A percentile compares a stretch with the other conserved stretches of the same genome.
These are phyloP conservation scores for Macrophomina tecta DNA, from an alignment of 2,329 filamentous ascomycete species.

Conservation along the genomic window DNA sequence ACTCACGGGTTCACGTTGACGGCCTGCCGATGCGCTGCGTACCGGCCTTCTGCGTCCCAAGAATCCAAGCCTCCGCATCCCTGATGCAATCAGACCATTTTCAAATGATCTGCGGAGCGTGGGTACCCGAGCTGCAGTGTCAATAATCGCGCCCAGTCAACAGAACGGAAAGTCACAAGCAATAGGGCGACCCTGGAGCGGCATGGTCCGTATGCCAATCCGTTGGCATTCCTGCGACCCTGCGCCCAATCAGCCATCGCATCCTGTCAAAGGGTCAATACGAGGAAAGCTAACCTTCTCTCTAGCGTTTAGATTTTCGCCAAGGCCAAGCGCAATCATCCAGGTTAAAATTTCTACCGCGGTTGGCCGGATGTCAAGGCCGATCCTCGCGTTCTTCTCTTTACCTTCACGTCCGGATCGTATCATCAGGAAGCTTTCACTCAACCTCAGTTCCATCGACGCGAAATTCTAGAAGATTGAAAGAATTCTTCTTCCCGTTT, in stretches of 20 bases:
- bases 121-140: background rate
- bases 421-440: background rate
- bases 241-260: background rate
- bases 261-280: slow-evolving; percentile 2
- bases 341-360: background rate
- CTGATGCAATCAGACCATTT: background rate
- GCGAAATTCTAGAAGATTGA: background rate
- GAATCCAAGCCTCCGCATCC: background rate
- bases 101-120: background rate
- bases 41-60: background rate
- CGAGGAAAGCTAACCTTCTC: slow-evolving; percentile 7
- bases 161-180: background rate
- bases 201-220: slow-evolving; percentile 7
- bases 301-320: slow-evolving; percentile 6
- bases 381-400: background rate
- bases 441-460: background rate
- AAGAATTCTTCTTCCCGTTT: background rate
- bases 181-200: background rate
- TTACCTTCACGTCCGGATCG: background rate
- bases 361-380: background rate
- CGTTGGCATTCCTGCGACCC: background rate
- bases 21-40: background rate
- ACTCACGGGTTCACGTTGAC: background rate
- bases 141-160: background rate
- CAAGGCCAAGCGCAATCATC: background rate